Evolutionary conservation across 768 basidiomycete genomes (phyloP), one percentile per base, ranked within the genome.

Genomic region (Gloeostereum incarnatum): DNA sequence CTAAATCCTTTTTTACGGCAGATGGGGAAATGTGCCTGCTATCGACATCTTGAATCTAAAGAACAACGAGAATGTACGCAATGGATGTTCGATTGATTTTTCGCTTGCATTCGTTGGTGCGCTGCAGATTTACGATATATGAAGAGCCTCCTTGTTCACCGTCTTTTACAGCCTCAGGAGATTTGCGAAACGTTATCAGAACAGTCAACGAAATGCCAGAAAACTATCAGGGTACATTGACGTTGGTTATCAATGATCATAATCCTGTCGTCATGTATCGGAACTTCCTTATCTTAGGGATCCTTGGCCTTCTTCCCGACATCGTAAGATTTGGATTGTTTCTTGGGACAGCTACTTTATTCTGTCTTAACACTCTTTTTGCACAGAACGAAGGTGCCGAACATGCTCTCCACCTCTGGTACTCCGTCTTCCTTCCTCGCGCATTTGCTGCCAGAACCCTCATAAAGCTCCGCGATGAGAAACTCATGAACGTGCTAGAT

Each of bases 361-460:
- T 24, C 18, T 36, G 8, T 19, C 5, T 10, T 37, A 2, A 38
- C 3, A 5, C 24, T 4, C 6, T 35, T 36, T n/a, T n/a, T n/a
- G n/a, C n/a, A n/a, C n/a, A 38, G 40, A 50, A 8, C 5, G 16
- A 58, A 14, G 64, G 63, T 1, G 69, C 60, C 6, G 71, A 71
- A 26, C 47, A 60, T 3, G 69, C 67, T 4, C 54, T 71, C 16
- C 70, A 73, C 41, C 62, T 68, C 36, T 71, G 66, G 65, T 69
- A 69, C 38, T 73, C 71, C 1, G 55, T 55, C 5, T 64, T 63
- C 40, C 35, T 71, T 29, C 66, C 67, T 5, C 38, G 36, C 26
- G 51, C 55, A 30, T 61, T 68, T 42, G 46, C 46, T 9, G 5
- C 54, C 3, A 41, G 42, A 14, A 39, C 57, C 14, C 31, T 54